These are phyloP conservation scores for Grigorovia transvaalensis DNA, from an alignment of 805 yeast genomes.

Conservation along the genomic window DNA sequence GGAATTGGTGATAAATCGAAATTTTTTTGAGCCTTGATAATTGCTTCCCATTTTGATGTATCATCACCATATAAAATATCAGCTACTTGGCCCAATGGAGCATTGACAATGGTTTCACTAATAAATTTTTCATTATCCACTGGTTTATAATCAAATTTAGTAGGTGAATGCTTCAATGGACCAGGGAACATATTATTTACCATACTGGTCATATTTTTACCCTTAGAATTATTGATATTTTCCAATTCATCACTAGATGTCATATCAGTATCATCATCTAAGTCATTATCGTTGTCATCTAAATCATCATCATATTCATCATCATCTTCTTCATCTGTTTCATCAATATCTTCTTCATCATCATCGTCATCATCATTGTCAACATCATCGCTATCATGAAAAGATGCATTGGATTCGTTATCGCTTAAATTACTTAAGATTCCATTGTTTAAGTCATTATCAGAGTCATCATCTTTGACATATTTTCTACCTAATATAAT, in stretches of 20 bases:
- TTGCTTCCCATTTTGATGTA: conserved; percentile 32
- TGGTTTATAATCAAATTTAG: conserved; percentile 35
- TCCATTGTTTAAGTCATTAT: conserved; percentile 5
- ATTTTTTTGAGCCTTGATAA: conserved; percentile 53
- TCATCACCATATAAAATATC: conserved; percentile 55
- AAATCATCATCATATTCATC: conserved; percentile 27
- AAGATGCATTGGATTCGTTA: not conserved
- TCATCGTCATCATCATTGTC: conserved; percentile 14
- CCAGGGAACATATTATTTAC: conserved; percentile 15
- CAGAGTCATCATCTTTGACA: conserved; percentile 22
- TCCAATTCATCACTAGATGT: conserved; percentile 29
- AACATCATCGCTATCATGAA: conserved; percentile 8
- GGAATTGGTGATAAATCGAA: conserved; percentile 45
- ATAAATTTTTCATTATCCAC: conserved; percentile 45
- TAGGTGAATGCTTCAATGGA: conserved; percentile 41
- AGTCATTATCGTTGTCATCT: conserved; percentile 17
- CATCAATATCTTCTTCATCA: conserved; percentile 18
- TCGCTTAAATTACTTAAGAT: conserved; percentile 3
- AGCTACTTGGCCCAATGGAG: conserved; percentile 61
- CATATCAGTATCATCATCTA: conserved; percentile 18
- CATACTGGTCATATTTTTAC: conserved; percentile 27
- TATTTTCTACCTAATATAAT: conserved; percentile 52
- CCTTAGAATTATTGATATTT: not conserved
- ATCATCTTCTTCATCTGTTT: conserved; percentile 9
- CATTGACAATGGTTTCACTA: conserved; percentile 42